These are phyloP conservation scores for Xylaria sp. DNA, from an alignment of 2,329 filamentous ascomycete species.

Conservation along the genomic window DNA sequence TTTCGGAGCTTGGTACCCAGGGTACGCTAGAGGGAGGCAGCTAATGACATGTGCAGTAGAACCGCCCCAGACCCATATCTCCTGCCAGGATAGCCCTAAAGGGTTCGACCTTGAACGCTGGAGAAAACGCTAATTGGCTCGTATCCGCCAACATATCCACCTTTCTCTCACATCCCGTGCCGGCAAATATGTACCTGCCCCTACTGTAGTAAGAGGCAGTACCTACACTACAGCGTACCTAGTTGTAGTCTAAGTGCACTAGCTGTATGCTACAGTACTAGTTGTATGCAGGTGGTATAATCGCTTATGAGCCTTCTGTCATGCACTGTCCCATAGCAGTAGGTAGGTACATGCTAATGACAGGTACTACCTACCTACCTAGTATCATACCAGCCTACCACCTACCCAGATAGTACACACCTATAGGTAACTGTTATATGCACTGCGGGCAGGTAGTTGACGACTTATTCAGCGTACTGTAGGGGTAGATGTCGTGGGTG, in stretches of 20 bases:
- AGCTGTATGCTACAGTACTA: no score
- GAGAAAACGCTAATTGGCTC: background rate
- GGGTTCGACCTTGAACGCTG: background rate
- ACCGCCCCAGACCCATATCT: conserved; percentile 3
- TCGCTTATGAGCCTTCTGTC: no score
- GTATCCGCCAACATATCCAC: background rate
- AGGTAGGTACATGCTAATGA: no score
- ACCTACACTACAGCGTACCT: no score
- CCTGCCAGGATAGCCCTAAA: conserved; percentile 4
- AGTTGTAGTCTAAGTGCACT: background rate
- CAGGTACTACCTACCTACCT: no score
- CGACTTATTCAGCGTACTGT: no score
- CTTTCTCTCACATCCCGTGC: background rate
- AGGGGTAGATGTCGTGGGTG: no score
- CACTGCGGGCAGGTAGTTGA: no score
- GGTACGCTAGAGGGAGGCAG: background rate
- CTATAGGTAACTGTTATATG: no score
- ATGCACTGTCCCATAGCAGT: background rate
- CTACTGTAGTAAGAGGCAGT: no score
- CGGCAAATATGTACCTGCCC: conserved; percentile 7
- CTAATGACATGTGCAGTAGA: conserved; percentile 12
- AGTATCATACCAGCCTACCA: no score
- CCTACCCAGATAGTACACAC: conserved; percentile 22
- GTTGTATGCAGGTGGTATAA: no score
- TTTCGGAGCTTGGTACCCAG: conserved; percentile 23